Conservation (phyloP, 2,329 filamentous ascomycete species). For the Colletotrichum sojae region DNA sequence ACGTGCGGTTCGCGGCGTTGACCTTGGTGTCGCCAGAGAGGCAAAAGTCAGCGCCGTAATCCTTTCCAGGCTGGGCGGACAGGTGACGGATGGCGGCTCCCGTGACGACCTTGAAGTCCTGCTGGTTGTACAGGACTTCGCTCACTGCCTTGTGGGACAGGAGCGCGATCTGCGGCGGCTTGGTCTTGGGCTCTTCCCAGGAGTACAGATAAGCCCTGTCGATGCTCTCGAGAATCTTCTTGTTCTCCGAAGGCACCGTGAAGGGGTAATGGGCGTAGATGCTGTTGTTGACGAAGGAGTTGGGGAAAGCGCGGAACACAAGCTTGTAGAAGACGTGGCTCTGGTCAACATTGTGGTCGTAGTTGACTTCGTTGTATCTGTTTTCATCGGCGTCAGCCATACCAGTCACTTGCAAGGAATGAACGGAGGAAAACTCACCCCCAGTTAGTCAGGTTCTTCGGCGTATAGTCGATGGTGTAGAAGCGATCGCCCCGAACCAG, state of each 20-base stretch:
- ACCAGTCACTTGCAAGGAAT: background rate
- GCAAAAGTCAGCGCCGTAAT: conserved; percentile 61
- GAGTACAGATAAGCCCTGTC: conserved; percentile 70
- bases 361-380: conserved; percentile 62
- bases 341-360: conserved; percentile 71
- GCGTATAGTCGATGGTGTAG: conserved; percentile 72
- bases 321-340: conserved; percentile 78
- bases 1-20: conserved; percentile 56
- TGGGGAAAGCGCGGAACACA: conserved; percentile 74
- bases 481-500: conserved; percentile 76
- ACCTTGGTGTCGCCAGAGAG: conserved; percentile 59
- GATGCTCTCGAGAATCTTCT: conserved; percentile 69
- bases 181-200: conserved; percentile 66
- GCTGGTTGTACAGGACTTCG: conserved; percentile 65
- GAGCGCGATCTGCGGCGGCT: conserved; percentile 62
- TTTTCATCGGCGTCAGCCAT: background rate
- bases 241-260: conserved; percentile 62
- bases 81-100: conserved; percentile 67
- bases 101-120: conserved; percentile 73
- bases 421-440: conserved; percentile 57
- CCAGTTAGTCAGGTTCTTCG: conserved; percentile 77
- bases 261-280: conserved; percentile 74
- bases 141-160: conserved; percentile 68
- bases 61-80: conserved; percentile 61
- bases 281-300: conserved; percentile 73